These are phyloP conservation scores for Hypocreales sp. DNA, from an alignment of 2,329 filamentous ascomycete genomes.

Conservation along the genomic window DNA sequence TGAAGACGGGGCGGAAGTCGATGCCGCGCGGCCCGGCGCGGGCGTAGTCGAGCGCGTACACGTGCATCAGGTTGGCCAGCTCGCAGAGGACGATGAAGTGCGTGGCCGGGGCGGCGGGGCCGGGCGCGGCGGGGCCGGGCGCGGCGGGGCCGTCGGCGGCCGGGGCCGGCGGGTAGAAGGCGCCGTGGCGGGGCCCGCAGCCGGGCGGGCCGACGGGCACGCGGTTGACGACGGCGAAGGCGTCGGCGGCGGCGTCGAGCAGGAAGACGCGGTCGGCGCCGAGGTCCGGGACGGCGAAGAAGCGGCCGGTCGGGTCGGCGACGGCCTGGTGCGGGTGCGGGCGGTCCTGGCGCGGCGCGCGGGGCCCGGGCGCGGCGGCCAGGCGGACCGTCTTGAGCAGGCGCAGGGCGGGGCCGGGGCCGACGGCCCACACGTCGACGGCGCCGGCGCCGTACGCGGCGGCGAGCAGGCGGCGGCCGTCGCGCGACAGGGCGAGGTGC, in stretches of 20 bases:
- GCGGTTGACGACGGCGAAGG: conserved; percentile 24
- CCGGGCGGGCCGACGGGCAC: conserved; percentile 30
- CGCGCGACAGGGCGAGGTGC: conserved; percentile 28
- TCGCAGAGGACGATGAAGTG: conserved; percentile 34
- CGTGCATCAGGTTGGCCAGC: conserved; percentile 26
- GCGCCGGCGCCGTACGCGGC: conserved; percentile 23
- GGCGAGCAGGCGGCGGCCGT: conserved; percentile 28
- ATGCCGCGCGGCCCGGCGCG: conserved; percentile 41
- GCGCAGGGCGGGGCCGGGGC: conserved; percentile 15
- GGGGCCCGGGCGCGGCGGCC: conserved; percentile 16
- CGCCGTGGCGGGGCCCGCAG: conserved; percentile 48
- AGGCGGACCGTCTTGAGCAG: conserved; percentile 23
- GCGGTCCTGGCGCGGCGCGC: conserved; percentile 15
- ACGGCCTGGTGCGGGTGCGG: conserved; percentile 43
- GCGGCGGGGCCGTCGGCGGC: conserved; percentile 44
- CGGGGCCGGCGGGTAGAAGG: conserved; percentile 29
- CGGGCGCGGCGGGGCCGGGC: conserved; percentile 10
- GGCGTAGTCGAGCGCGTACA: conserved; percentile 43
- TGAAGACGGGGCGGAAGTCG: conserved; percentile 30
- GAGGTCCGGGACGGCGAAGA: conserved; percentile 49
- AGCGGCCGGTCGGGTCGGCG: conserved; percentile 48
- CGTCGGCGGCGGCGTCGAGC: conserved; percentile 26
- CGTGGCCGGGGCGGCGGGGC: too few relatives aligned
- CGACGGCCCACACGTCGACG: conserved; percentile 30
- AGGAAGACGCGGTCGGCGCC: conserved; percentile 46